phyloP scores from a whole-genome alignment of 768 basidiomycete genomes.

The Mycena vulgaris region DNA sequence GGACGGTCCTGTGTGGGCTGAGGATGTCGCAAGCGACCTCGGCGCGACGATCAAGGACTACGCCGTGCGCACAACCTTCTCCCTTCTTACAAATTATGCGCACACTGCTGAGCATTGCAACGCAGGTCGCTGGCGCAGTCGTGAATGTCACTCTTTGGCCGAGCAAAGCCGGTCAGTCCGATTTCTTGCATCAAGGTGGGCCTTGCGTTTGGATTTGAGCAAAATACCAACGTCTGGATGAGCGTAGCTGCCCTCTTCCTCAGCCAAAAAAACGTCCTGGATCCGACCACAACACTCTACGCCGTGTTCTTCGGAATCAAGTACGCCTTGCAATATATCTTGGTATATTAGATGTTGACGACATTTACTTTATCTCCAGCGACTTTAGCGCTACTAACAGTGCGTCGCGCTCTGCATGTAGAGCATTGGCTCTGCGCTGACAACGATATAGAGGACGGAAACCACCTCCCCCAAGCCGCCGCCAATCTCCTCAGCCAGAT shows the following conservation, averaged over 20 bases:
- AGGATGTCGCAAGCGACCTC: constrained; percentile 61
- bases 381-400: too few relatives aligned
- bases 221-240: constrained; percentile 19
- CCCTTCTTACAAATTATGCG: background rate
- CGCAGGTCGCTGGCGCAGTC: constrained; percentile 59
- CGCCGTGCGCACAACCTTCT: constrained; percentile 53
- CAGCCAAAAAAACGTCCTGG: constrained; percentile 57
- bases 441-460: too few relatives aligned
- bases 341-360: background rate
- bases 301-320: constrained; percentile 71
- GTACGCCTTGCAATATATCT: constrained; percentile 45
- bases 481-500: constrained; percentile 41
- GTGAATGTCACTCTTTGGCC: constrained; percentile 67
- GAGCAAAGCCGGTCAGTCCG: constrained; percentile 61
- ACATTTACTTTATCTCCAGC: too few relatives aligned
- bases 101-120: background rate
- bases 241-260: constrained; percentile 45
- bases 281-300: constrained; percentile 65
- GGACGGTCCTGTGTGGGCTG: constrained; percentile 69
- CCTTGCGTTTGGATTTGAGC: background rate
- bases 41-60: constrained; percentile 67
- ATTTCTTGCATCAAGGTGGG: constrained; percentile 65
- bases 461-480: too few relatives aligned
- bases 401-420: too few relatives aligned
- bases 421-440: too few relatives aligned